Base-by-base conservation (phyloP, 2,329 filamentous ascomycete species). In the Phyllosticta paracitricarpa region DNA sequence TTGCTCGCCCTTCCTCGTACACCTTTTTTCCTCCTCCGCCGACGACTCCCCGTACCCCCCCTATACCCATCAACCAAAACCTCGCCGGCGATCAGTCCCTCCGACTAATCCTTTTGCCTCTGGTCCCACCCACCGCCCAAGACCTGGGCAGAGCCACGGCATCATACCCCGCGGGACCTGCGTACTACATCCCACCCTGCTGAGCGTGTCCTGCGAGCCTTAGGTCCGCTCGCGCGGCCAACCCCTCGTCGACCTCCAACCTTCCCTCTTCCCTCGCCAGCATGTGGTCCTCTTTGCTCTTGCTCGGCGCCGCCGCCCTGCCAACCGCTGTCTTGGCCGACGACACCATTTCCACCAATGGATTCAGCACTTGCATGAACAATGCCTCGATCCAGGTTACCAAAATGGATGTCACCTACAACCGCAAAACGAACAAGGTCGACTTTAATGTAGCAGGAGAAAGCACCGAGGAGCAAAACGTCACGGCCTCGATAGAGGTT, bases 401-500 rank as follows among this genome's bases (percentile, higher is more conserved):
- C 66, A 85, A 82, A 67, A 79, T 95, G 64, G 79, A 93, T 68
- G 87, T 97, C 63, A 78, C 83, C 67, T 97, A 95, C 77, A 84
- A 96, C 78, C 86, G 87, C 65, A 80, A 82, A 62, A 85, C 86
- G 63, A 86, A 89, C 71, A 82, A 82, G 56, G 82, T 97, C 64
- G 83, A 78, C 3, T 97, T 97, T 75, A 86, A 97, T 71, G 83
- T 97, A 24, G 84, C 86, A 35, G 94, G 93, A 64, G 85, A 82
- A 63, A 97, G 89, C 72, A 75, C 76, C 59, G 83, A 83, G 71
- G 75, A 82, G 66, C 90, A 94, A 73, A 92, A 96, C 66, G 90
- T 97, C 63, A 89, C 82, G 61, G 92, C 91, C 14, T 78, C 77
- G 17, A 79, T 97, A 63, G 81, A 84, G 24, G 89, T 97, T 51